Conservation (phyloP, 345 rosid genomes). For the Lepidium aucheri region DNA sequence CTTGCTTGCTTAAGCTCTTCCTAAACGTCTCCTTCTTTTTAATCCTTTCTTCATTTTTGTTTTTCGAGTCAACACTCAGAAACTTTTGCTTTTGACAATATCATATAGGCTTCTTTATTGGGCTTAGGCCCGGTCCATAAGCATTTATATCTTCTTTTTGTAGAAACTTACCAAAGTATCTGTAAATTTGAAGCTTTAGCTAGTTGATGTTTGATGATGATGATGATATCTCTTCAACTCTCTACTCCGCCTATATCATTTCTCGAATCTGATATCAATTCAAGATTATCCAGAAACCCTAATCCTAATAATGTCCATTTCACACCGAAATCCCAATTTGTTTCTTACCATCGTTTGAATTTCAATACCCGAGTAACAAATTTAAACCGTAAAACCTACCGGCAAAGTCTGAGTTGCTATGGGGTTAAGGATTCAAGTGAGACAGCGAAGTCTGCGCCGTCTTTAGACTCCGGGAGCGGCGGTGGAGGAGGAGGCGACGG, state of each 20-base stretch:
- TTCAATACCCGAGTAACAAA: neutral
- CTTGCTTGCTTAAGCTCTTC: constrained; percentile 12
- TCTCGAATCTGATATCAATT: constrained; percentile 22
- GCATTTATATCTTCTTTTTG: too few relatives aligned
- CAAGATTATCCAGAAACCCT: constrained; percentile 10
- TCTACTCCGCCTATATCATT: constrained; percentile 14
- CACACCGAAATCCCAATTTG: neutral
- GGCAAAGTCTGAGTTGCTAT: constrained; percentile 18
- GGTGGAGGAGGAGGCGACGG: constrained; percentile 36
- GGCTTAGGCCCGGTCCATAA: neutral
- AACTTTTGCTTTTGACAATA: neutral
- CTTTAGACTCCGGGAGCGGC: constrained; percentile 24
- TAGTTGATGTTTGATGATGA: too few relatives aligned
- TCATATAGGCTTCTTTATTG: neutral
- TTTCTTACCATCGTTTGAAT: neutral
- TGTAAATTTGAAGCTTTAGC: too few relatives aligned
- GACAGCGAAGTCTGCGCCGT: constrained; percentile 32
- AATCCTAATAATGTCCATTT: neutral
- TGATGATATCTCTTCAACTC: constrained; percentile 33
- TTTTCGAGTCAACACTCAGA: neutral
- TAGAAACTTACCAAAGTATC: too few relatives aligned
- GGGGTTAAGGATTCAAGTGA: constrained; percentile 52
- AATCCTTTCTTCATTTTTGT: constrained; percentile 1
- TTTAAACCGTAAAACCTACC: constrained; percentile 1
- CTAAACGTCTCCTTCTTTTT: constrained; percentile 7